Conservation (phyloP, 495 filamentous ascomycete species). For the Rusavskia elegans region DNA sequence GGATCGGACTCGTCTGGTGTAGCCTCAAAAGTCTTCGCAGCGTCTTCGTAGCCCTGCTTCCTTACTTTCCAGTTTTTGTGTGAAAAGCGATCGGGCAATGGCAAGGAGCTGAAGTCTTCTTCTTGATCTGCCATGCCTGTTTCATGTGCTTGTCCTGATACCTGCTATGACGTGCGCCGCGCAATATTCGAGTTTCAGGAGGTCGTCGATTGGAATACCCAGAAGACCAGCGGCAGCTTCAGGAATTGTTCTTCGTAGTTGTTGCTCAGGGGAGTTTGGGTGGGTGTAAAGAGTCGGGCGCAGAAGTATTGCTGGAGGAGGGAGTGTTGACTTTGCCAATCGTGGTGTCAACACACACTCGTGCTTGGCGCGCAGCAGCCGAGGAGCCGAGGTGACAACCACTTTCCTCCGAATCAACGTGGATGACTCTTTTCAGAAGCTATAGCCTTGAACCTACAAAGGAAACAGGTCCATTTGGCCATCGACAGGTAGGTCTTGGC, state of each 20-base stretch:
- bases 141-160: neutral
- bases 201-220: no score
- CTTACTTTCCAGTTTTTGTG: conserved; percentile 98
- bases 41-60: conserved; percentile 90
- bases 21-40: conserved; percentile 66
- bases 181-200: neutral
- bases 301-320: neutral
- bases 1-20: conserved; percentile 80
- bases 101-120: conserved; percentile 71
- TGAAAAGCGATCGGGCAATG: conserved; percentile 64
- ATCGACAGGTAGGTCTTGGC: no score
- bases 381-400: no score
- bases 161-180: neutral
- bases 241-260: neutral
- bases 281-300: neutral
- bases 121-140: conserved; percentile 40
- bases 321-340: neutral
- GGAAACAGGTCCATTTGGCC: no score
- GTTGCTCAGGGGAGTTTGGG: neutral
- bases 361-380: conserved; percentile 7
- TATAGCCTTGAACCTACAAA: no score
- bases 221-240: no score
- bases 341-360: conserved; percentile 6
- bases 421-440: no score
- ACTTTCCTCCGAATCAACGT: no score